phyloP scores from a whole-genome alignment of 257 asterid species.

The Rehmannia glutinosa region DNA sequence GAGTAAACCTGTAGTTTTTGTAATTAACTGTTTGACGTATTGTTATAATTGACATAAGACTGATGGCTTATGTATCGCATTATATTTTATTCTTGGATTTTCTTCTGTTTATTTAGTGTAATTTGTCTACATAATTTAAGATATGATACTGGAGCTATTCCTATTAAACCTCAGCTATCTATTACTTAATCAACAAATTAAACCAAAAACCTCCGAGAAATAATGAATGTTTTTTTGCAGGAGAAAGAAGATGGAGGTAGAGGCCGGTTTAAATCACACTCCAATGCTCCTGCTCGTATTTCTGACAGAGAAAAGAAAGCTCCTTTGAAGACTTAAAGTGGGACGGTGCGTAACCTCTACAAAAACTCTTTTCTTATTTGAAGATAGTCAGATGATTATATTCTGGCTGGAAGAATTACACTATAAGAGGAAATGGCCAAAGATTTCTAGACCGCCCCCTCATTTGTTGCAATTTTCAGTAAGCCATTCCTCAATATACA shows the following conservation, averaged over 20 bases:
- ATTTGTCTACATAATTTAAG: too few relatives aligned
- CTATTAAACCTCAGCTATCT: neutral
- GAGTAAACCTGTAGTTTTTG: too few relatives aligned
- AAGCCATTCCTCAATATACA: neutral
- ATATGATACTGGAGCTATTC: too few relatives aligned
- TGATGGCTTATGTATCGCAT: too few relatives aligned
- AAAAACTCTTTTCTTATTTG: constrained; percentile 3
- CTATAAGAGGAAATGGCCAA: neutral
- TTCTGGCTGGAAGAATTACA: neutral
- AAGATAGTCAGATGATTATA: neutral
- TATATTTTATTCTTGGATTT: too few relatives aligned
- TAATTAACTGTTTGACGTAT: too few relatives aligned
- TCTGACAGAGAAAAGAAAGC: constrained; percentile 87
- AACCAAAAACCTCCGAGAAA: neutral
- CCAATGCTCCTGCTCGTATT: constrained; percentile 65
- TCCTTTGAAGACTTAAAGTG: constrained; percentile 62
- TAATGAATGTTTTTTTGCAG: constrained; percentile 25
- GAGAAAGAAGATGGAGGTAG: constrained; percentile 75
- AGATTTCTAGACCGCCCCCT: neutral
- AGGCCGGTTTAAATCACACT: constrained; percentile 82
- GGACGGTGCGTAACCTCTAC: neutral
- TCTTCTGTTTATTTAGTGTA: too few relatives aligned
- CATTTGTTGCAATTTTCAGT: neutral
- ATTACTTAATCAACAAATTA: too few relatives aligned
- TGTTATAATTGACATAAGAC: too few relatives aligned